These are phyloP conservation scores for Zymoseptoria tritici DNA, from an alignment of 2,329 filamentous ascomycete species.

Conservation along the genomic window DNA sequence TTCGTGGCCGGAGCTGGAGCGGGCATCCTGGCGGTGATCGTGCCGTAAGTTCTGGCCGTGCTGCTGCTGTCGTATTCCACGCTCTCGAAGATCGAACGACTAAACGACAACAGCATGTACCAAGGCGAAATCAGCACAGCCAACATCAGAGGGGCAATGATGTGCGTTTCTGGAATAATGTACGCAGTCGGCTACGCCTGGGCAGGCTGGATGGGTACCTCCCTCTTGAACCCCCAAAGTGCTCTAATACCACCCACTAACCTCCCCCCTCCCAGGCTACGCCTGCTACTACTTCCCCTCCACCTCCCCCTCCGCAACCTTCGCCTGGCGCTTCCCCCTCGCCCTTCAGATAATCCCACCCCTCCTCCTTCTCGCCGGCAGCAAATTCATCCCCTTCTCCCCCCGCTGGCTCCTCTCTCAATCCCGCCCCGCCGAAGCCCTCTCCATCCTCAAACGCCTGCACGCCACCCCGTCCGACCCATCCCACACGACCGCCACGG, in stretches of 20 bases:
- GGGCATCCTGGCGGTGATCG: constrained; percentile 27
- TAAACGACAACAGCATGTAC: constrained; percentile 23
- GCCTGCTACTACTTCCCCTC: constrained; percentile 34
- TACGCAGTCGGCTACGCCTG: constrained; percentile 37
- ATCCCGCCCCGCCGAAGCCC: constrained; percentile 20
- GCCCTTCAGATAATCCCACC: constrained; percentile 28
- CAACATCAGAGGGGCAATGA: constrained; percentile 36
- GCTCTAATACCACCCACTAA: not conserved
- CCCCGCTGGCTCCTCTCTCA: constrained; percentile 23
- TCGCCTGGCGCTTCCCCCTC: constrained; percentile 42
- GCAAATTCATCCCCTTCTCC: constrained; percentile 30
- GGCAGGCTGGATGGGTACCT: constrained; percentile 31
- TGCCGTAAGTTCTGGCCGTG: constrained; percentile 11
- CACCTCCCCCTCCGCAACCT: constrained; percentile 26
- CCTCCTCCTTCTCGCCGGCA: constrained; percentile 34
- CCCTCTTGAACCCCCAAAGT: constrained; percentile 1
- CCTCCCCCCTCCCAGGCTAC: constrained; percentile 23
- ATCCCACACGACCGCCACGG: constrained; percentile 32
- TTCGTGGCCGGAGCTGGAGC: constrained; percentile 34
- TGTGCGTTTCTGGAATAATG: constrained; percentile 35
- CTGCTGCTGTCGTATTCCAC: too few species aligned
- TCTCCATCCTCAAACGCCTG: constrained; percentile 38
- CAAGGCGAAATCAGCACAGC: constrained; percentile 36
- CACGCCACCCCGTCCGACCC: constrained; percentile 36
- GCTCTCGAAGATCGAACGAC: not conserved